Percentiles rank a stretch among this genome's conserved stretches.
Conservation (phyloP, 768 basidiomycete genomes). For the Termitomyces sp. region DNA sequence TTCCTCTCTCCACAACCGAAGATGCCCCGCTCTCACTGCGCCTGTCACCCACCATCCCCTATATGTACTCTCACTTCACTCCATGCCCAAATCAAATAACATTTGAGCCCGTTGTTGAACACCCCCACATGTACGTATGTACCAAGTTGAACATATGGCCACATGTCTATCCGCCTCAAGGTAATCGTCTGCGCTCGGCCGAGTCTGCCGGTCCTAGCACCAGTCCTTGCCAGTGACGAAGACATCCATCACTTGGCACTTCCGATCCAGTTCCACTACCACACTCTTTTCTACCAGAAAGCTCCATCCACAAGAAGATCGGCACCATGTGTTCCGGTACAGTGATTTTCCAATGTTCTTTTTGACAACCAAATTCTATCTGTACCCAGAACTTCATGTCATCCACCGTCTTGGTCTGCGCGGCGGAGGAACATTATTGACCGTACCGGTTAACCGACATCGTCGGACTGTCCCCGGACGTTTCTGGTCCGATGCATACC, state of each 20-base stretch:
- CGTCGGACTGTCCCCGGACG: background rate
- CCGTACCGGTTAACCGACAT: background rate
- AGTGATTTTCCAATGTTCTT: background rate
- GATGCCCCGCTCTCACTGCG: conserved; percentile 9
- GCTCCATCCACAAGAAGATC: background rate
- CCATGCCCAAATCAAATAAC: too few species aligned
- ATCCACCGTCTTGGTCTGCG: too few species aligned
- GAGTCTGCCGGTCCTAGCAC: background rate
- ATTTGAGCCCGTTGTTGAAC: too few species aligned
- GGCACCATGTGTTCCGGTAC: background rate
- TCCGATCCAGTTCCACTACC: too few species aligned
- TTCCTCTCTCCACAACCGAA: conserved; percentile 14
- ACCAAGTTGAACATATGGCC: too few species aligned
- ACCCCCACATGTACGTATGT: background rate
- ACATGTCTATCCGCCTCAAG: too few species aligned
- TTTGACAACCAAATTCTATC: too few species aligned
- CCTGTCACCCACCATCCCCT: too few species aligned
- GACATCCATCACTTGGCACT: too few species aligned
- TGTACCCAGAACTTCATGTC: too few species aligned
- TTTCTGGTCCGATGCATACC: background rate
- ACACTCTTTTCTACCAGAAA: background rate
- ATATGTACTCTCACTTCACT: too few species aligned
- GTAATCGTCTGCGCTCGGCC: background rate
- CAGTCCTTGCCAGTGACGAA: too few species aligned
- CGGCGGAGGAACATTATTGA: background rate